Conservation (phyloP, 495 filamentous ascomycete genomes). For the Penicillium salamii region DNA sequence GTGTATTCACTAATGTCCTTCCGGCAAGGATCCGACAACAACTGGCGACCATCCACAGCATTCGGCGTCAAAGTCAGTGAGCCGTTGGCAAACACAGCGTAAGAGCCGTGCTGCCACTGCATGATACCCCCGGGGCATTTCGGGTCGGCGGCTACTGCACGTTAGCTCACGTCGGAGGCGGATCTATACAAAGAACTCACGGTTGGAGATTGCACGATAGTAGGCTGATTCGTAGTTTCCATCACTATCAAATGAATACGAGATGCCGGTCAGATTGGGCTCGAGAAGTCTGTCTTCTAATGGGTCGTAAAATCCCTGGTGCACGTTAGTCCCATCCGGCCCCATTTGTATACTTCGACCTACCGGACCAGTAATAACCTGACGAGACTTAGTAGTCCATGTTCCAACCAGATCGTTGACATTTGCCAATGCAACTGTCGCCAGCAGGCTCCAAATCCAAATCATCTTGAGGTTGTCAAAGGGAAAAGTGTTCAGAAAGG, state of each 20-base stretch:
- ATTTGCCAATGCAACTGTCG: conserved; percentile 30
- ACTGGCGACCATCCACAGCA: conserved; percentile 67
- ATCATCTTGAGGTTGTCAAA: conserved; percentile 18
- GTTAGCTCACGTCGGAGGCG: neutral
- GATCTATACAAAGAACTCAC: conserved; percentile 44
- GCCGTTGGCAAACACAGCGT: conserved; percentile 51
- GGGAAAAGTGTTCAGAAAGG: conserved; percentile 9
- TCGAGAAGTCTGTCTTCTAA: conserved; percentile 66
- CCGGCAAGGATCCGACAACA: conserved; percentile 65
- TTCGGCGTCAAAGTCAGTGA: conserved; percentile 62
- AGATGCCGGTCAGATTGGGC: conserved; percentile 70
- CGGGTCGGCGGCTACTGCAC: conserved; percentile 53
- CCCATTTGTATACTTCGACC: conserved; percentile 8
- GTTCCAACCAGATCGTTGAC: conserved; percentile 61
- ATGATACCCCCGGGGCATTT: conserved; percentile 66
- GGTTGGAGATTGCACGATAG: conserved; percentile 72
- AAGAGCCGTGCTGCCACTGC: conserved; percentile 78
- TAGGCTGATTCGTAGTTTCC: conserved; percentile 73
- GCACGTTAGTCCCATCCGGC: conserved; percentile 1
- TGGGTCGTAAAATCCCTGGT: conserved; percentile 72
- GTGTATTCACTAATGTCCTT: conserved; percentile 55
- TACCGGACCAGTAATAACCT: conserved; percentile 74
- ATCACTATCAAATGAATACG: conserved; percentile 73
- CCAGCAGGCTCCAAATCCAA: conserved; percentile 24
- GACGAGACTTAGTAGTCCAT: conserved; percentile 73